Base-by-base conservation (phyloP, 2,329 filamentous ascomycete species). In the Pseudovirgaria hyperparasitica region DNA sequence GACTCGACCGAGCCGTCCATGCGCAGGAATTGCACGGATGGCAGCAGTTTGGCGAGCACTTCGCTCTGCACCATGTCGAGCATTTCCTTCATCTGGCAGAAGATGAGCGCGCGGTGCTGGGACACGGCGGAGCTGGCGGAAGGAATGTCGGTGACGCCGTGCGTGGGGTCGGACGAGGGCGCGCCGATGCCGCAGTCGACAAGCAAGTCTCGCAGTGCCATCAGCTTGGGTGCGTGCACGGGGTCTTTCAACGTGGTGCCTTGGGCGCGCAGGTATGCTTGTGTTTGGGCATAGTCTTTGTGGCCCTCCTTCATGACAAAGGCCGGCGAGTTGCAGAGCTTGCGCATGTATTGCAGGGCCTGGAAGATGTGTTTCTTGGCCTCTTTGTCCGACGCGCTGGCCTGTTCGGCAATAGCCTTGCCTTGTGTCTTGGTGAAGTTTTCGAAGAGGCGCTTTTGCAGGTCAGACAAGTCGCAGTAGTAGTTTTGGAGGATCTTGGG, bases 71-170 rank as follows among this genome's bases (percentile, higher is more conserved):
- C 92, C 72, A 98, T 96, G 54, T 98, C 90, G 14, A 98, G 68
- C 92, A 98, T 98, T 54, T 98, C 90, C 58, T 98, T 98, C 84
- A 98, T 94, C 53, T 98, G 90, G 46, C 90, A 98, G 65, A 98
- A 98, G 40, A 98, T 80, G 16, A 98, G 71, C 1, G 90, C 92
- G 23, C 90, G 82, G 50, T 98, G 90, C 16, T 87, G 90, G 35
- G 90, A 93, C 51, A 98, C 92, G 21, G 86, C 92, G 52, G 82
- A 72, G 22, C 67, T 63, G 31, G 67, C 70, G 1, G 69, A 63
- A 10, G 67, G 66, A 9, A 78, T 37, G 24, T 84, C 73, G n/a
- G n/a, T n/a, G n/a, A n/a, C n/a, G 26, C 70, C 67, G 18, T 39
- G 43, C 11, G 29, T 31, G 18, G 37, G 51, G 4, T 49, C 50